Base-by-base conservation (phyloP, 331 rosid genomes). In the Dryas integrifolia region DNA sequence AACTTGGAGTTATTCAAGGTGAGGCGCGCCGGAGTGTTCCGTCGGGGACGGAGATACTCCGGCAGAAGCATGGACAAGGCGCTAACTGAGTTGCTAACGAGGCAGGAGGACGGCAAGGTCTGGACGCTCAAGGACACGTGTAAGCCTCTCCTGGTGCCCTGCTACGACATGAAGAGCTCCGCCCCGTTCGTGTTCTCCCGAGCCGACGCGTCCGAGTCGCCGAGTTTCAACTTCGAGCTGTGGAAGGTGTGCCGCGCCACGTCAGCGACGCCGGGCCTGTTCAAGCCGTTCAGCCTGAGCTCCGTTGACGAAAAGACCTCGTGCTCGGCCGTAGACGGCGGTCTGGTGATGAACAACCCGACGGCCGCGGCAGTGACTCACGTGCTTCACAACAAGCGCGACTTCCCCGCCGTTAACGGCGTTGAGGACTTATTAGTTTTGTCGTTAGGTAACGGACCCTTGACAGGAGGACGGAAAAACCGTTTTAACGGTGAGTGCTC, bases 171-270 rank as follows among this genome's bases (percentile, higher is more conserved):
- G 75, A 88, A 86, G 72, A 95, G 98, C 77, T 90, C 96, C 3
- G 99, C 98, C 14, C 98, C 99, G 16, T 90, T 95, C 65, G 99
- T 95, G 1, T 95, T 95, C 83, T 95, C 99, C 18, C 85, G 94
- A 26, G 99, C 99, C 75, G 98, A 95, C 74, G 97, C 99, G 5
- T 70, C 83, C 7, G 88, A 95, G 80, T 88, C 99, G 14, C 84
- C 89, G 24, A 92, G 96, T 64, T 95, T 86, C 89, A 65, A 95
- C 90, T 95, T 95, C 83, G 96, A 92, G 51, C 92, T 95, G 30
- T 90, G 96, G 93, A 89, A 95, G 51, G 99, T 92, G 4, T 92
- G 99, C 82, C 93, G 96, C 30, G 97, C 99, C 75, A 92, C 99
- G 1, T 85, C 96, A 12, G 92, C 97, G 0, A 92, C 93, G 43